A percentile compares a stretch with the other conserved stretches of the same genome.
phyloP scores from a whole-genome alignment of 225 moss, liverwort and hornwort genomes.

The Sphagnum tenellum region DNA sequence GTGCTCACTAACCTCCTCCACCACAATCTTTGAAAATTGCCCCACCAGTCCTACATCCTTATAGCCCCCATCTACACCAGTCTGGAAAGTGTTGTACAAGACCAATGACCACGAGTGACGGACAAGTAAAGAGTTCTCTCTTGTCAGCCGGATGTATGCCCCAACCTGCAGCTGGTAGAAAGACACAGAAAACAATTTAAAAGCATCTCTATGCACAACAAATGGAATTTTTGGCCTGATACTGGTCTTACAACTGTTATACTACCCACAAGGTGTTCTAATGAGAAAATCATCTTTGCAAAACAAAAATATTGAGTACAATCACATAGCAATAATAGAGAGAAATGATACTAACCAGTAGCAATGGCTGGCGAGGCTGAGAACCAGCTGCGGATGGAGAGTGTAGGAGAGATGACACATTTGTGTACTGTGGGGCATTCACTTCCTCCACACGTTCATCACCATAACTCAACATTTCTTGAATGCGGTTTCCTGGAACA shows the following conservation, averaged over 20 bases:
- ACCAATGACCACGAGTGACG: slow-evolving; percentile 96
- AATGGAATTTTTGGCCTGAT: no score
- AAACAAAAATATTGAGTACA: no score
- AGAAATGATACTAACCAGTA: slow-evolving; percentile 18
- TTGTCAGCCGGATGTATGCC: slow-evolving; percentile 60
- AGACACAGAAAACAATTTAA: no score
- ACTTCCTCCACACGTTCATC: slow-evolving; percentile 74
- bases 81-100: slow-evolving; percentile 68
- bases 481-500: slow-evolving; percentile 76
- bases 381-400: slow-evolving; percentile 24
- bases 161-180: slow-evolving; percentile 40
- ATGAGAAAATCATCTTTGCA: no score
- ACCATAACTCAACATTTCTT: slow-evolving; percentile 62
- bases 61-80: slow-evolving; percentile 37
- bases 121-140: slow-evolving; percentile 60
- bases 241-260: no score
- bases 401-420: slow-evolving; percentile 29
- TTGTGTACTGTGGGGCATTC: slow-evolving; percentile 48
- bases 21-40: slow-evolving; percentile 26
- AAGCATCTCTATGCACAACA: no score
- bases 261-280: no score
- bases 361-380: slow-evolving; percentile 31
- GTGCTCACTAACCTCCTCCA: slow-evolving; percentile 41
- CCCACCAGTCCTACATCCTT: slow-evolving; percentile 19
- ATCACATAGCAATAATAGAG: neutral